These are phyloP conservation scores for Aspergillus proliferans DNA, from an alignment of 2,329 filamentous ascomycete species.

Conservation along the genomic window DNA sequence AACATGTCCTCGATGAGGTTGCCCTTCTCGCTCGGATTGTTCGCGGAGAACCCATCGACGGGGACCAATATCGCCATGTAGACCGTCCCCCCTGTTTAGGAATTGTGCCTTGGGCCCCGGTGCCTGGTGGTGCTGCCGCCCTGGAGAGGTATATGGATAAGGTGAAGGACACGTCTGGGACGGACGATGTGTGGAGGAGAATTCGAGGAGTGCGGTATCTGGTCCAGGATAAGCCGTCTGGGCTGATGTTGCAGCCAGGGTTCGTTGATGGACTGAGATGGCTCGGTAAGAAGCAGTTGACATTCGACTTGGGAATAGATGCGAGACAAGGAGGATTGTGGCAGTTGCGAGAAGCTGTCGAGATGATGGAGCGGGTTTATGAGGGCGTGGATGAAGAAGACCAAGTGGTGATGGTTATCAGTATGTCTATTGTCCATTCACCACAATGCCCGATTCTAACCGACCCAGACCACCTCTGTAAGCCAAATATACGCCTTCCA, in stretches of 20 bases:
- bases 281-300: conserved; percentile 57
- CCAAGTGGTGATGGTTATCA: conserved; percentile 64
- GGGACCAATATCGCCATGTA: conserved; percentile 52
- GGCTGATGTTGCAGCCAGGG: conserved; percentile 56
- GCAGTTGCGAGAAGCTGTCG: conserved; percentile 65
- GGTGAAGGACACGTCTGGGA: conserved; percentile 49
- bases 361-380: conserved; percentile 64
- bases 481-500: conserved; percentile 64
- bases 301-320: conserved; percentile 82
- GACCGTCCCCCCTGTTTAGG: conserved; percentile 57
- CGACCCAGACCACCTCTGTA: conserved; percentile 73
- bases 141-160: conserved; percentile 60
- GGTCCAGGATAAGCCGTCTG: conserved; percentile 67
- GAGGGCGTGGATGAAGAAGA: conserved; percentile 46
- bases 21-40: conserved; percentile 62
- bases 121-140: conserved; percentile 57
- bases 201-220: conserved; percentile 78
- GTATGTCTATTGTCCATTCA: conserved; percentile 27
- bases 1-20: conserved; percentile 65
- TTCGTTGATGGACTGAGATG: conserved; percentile 64
- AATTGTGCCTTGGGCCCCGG: conserved; percentile 79
- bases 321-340: conserved; percentile 66
- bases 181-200: conserved; percentile 58
- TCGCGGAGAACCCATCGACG: conserved; percentile 50
- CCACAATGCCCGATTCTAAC: conserved; percentile 6